These are phyloP conservation scores for Lablab purpureus DNA, from an alignment of 306 rosid genomes.

Conservation along the genomic window DNA sequence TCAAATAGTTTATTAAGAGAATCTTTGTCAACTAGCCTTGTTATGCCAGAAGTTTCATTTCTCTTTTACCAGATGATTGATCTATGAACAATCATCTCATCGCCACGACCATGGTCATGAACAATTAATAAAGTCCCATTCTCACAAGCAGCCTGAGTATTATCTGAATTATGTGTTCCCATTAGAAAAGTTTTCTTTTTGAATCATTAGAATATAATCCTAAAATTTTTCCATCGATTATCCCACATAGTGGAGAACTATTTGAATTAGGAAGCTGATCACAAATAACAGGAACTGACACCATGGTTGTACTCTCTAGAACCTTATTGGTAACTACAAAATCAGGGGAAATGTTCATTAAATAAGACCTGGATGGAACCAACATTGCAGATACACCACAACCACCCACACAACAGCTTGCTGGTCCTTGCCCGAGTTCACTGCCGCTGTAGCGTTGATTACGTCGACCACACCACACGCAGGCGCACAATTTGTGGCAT, in stretches of 20 bases:
- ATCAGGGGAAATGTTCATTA: too few species aligned
- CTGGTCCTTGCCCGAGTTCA: too few species aligned
- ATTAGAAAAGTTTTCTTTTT: slow-evolving; percentile 58
- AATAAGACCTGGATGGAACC: too few species aligned
- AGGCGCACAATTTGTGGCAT: too few species aligned
- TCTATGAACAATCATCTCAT: slow-evolving; percentile 52
- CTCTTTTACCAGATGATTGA: slow-evolving; percentile 56
- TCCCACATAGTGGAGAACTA: slow-evolving; percentile 58
- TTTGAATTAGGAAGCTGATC: slow-evolving; percentile 73
- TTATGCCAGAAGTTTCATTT: slow-evolving; percentile 53
- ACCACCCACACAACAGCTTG: too few species aligned
- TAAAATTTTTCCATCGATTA: slow-evolving; percentile 61
- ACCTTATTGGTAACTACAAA: slow-evolving; percentile 31
- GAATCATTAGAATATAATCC: slow-evolving; percentile 61
- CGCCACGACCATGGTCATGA: slow-evolving; percentile 59
- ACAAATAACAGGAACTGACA: slow-evolving; percentile 73
- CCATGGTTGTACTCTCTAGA: slow-evolving; percentile 87
- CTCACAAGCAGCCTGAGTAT: slow-evolving; percentile 62
- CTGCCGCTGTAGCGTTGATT: too few species aligned
- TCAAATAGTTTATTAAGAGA: slow-evolving; percentile 66
- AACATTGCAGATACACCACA: too few species aligned
- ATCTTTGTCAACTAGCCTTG: slow-evolving; percentile 58
- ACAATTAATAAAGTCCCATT: slow-evolving; percentile 61
- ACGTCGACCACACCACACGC: too few species aligned
- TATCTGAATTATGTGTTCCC: slow-evolving; percentile 47